Evolutionary conservation across 495 filamentous ascomycete species (phyloP), one percentile per base, ranked within the genome.

Genomic region (Viridothelium virens): DNA sequence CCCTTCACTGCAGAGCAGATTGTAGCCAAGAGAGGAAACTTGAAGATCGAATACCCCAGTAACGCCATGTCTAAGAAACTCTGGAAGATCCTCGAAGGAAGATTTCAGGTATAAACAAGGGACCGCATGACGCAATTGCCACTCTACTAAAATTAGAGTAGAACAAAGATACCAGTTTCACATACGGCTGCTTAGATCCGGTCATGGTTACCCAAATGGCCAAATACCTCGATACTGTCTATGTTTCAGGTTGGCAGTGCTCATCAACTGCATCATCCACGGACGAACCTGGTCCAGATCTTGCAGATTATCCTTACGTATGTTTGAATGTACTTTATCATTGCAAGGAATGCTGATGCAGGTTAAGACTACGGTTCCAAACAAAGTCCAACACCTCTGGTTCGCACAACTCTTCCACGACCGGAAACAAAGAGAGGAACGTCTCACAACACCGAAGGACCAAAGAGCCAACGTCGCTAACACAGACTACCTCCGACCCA

Each of bases 131-230:
- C n/a, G 48, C 38, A 63, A 34, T 3, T 14, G 3, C 25, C 3
- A 47, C n/a, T 10, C 12, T 38, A n/a, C 9, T 38, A 12, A 37
- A 12, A 25, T 33, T 36, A 6, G 4, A 10, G 33, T 74, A 96
- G 91, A 88, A 85, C 71, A 85, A 85, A 66, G 89, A 92, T 70
- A 89, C 89, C 47, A 94, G 90, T 79, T 96, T 85, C 79, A 98
- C 94, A 46, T 98, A 96, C 78, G 94, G 94, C 73, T 97, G 94
- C 78, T 81, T 98, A 65, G 95, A 98, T 72, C 94, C 94, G 10
- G 96, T 95, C 4, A 96, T 96, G 90, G 83, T 98, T 72, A 97
- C 95, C 31, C 94, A 98, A 77, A 98, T 98, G 94, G 93, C 92
- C 71, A 96, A 97, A 77, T 97, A 94, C 78, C 84, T 97, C 63